Evolutionary conservation across 495 filamentous ascomycete genomes (phyloP), one percentile per base, ranked within the genome.

Genomic region (Xylaria palmicola): DNA sequence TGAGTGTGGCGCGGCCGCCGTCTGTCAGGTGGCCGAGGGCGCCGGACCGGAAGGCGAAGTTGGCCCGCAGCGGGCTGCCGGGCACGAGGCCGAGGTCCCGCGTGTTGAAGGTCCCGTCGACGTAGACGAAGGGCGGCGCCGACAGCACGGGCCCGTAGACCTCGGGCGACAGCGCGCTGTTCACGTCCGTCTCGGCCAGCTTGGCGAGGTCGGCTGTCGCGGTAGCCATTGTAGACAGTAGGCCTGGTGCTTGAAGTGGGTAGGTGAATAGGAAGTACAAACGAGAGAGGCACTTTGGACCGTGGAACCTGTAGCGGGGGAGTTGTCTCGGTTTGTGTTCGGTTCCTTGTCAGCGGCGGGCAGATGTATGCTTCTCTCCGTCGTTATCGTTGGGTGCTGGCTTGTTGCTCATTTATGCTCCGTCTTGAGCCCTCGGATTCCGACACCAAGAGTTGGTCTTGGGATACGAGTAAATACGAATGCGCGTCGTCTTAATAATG

Each of bases 81-180:
- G 74, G 68, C 3, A 79, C 74, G 34, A 75, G 76, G 63, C 82
- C 83, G 30, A 86, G 61, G 58, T 83, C 82, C 43, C 83, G 84
- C 32, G 83, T 72, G 66, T 87, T 86, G 70, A 79, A 75, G 26
- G 72, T 74, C 26, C 81, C 80, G 8, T 79, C 77, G 55, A 86
- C 62, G 56, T 72, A 66, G 51, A 84, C 67, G 68, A 88, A 88
- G 15, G 85, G 85, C 7, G 83, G 74, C 15, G 66, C 48, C 6
- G 77, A 72, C 20, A 83, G 64, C 37, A 70, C 65, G 0, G 66
- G 56, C 19, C 47, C 32, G 37, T 79, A 66, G 22, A 64, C 45
- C 37, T 68, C 57, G 6, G 60, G 43, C 0, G 71, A 61, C 37
- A 81, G 64, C 43, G 74, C 67, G 5, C 62, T 39, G 26, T 55